Base-by-base conservation (phyloP, 352 stramenopile genomes). In the Globisporangium rhizosaccharum region DNA sequence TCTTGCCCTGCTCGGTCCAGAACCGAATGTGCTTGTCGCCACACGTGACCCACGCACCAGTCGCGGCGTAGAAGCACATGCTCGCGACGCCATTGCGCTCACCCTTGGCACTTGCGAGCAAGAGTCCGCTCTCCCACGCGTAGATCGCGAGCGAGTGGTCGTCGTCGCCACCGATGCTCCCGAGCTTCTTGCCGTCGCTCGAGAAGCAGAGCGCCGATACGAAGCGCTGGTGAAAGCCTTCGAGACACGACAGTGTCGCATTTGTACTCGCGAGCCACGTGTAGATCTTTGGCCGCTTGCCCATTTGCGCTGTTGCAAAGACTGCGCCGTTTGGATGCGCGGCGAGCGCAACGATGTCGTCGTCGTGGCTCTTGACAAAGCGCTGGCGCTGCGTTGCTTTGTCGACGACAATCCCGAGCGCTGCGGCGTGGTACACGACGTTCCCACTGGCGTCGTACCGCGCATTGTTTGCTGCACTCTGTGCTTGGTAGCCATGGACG, bases 221-320 rank as follows among this genome's bases (percentile, higher is more conserved):
- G 30, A 77, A 81, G 15, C 83, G 79, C 55, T 92, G 78, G 51
- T 96, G 87, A 55, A 93, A 94, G 37, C 79, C 79, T 71, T 90
- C 75, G 0, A 93, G 57, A 54, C 71, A 88, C 0, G 72, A 67
- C 5, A 87, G 51, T 23, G 67, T 51, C 44, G 63, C 44, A n/a
- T 56, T 66, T 18, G 56, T 67, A 15, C 42, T 49, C 12, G 76
- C 81, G 51, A 63, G 74, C 81, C 90, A 97, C 11, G 89, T 71
- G 54, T 90, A 94, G 25, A 97, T 88, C 45, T 85, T 90, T 0
- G 79, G 79, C 0, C 75, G 75, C 36, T 94, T 91, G 46, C 87
- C 87, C 68, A 93, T 86, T 64, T 97, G 86, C 2, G 88, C 89
- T 3, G 85, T 97, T 0, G 91, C 92, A 28, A 95, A 91, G 15